A percentile compares a stretch with the other conserved stretches of the same genome.
Conservation (phyloP, 2,329 filamentous ascomycete genomes). For the Colletotrichum sp. region DNA sequence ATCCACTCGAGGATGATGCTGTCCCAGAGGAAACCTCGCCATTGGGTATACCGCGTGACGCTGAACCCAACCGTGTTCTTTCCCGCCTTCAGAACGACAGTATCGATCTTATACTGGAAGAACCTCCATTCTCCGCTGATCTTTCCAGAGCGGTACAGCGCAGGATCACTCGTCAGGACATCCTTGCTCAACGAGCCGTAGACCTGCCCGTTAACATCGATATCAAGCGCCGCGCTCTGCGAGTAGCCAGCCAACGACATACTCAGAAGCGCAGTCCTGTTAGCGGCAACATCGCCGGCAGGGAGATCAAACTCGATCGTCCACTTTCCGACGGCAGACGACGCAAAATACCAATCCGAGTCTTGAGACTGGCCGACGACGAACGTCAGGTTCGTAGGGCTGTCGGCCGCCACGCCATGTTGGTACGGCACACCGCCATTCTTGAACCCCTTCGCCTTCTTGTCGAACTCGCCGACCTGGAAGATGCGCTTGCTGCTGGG, state of each 20-base stretch:
- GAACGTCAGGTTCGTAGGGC: constrained; percentile 46
- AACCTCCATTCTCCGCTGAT: constrained; percentile 18
- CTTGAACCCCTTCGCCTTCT: constrained; percentile 44
- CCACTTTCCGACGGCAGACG: constrained; percentile 35
- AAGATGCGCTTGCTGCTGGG: constrained; percentile 36
- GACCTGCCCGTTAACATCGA: constrained; percentile 11
- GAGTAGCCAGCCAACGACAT: constrained; percentile 45
- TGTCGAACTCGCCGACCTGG: constrained; percentile 49
- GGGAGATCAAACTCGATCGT: constrained; percentile 26
- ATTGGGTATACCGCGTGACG: constrained; percentile 11
- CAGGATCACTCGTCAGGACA: constrained; percentile 11
- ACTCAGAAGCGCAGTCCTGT: constrained; percentile 34
- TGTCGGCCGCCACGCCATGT: constrained; percentile 44
- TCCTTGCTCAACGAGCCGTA: constrained; percentile 14
- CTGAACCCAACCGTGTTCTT: constrained; percentile 10
- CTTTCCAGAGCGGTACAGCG: constrained; percentile 16
- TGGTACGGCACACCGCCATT: constrained; percentile 40
- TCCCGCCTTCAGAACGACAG: not conserved
- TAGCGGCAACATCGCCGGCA: not conserved
- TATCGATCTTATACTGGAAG: constrained; percentile 8
- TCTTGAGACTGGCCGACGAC: constrained; percentile 37
- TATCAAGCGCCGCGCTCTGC: constrained; percentile 7
- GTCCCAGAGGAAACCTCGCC: constrained; percentile 18
- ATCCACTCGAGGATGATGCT: constrained; percentile 18
- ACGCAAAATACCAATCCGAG: constrained; percentile 49